Evolutionary conservation across 768 basidiomycete genomes (phyloP), one percentile per base, ranked within the genome.

Genomic region (Boletus insuetus): DNA sequence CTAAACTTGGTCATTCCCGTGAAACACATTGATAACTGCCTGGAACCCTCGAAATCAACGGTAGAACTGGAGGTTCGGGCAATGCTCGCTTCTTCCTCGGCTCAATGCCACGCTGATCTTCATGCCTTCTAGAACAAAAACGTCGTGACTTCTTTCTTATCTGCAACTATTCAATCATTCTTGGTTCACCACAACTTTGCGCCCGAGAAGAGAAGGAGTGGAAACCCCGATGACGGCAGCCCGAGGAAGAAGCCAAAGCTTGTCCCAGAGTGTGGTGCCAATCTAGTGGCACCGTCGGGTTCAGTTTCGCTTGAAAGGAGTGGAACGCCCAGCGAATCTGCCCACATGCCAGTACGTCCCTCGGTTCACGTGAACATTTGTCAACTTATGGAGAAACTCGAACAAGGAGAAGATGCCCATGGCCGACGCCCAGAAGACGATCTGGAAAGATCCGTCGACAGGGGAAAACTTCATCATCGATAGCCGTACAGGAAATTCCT

Each of bases 1-100:
- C 74, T 98, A 45, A 85, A 91, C 65, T 65, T 98, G 55, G 77
- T 74, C 10, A 72, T 94, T 19, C 84, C 91, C 42, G 73, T 83
- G 3, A 72, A 75, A 24, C 75, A 84, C 26, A 75, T 97, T 10
- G 93, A 97, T 64, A 87, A 89, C 53, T 83, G 83, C 55, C 65
- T 94, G 29, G 92, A 91, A 59, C 91, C 94, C n/a, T 75, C 82
- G 17, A 95, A 94, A 73, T 73, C 75, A 5, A 64, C 74, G 6
- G 76, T 94, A 32, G 81, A 86, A 52, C 75, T 95, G 44, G 78
- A 82, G 71, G 94, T 92, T 9, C 6, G 66, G 60, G 75, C 60
- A 46, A 44, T 38, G 16, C 20, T 44, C 32, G 9, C 37, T 60
- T 51, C 38, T 56, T 56, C 58, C 52, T 60, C 46, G 31, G 38